Conservation (phyloP, 2,329 filamentous ascomycete genomes). For the Paecilomyces variotii region DNA sequence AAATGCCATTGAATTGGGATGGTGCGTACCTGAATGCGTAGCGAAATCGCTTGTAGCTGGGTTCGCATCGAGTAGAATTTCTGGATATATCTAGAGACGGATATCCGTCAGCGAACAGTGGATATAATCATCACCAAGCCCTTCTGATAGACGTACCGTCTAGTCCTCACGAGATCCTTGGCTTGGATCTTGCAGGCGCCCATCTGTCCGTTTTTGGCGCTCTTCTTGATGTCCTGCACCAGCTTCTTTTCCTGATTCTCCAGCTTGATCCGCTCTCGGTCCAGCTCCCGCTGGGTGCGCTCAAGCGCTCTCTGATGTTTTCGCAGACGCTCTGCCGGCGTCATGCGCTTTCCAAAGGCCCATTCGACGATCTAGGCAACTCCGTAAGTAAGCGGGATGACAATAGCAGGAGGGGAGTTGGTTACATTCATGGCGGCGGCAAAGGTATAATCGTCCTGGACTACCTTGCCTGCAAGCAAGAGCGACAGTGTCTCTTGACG, state of each 20-base stretch:
- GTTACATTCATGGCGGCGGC: conserved; percentile 33
- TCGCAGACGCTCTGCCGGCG: conserved; percentile 60
- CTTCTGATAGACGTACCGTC: conserved; percentile 47
- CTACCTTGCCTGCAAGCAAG: not conserved
- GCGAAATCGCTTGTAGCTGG: conserved; percentile 88
- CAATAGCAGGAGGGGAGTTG: not conserved
- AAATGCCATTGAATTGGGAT: not conserved
- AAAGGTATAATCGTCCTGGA: not conserved
- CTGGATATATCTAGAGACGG: conserved; percentile 68
- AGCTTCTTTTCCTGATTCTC: conserved; percentile 99
- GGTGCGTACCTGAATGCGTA: conserved; percentile 73
- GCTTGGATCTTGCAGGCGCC: conserved; percentile 98
- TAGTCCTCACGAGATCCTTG: conserved; percentile 88
- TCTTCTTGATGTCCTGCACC: conserved; percentile 93
- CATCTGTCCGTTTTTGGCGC: conserved; percentile 95
- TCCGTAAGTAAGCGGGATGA: conserved; percentile 11
- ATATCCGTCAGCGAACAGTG: not conserved
- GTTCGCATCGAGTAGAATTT: conserved; percentile 99
- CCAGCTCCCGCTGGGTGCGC: conserved; percentile 92
- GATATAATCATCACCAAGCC: not conserved
- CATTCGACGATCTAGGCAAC: conserved; percentile 81
- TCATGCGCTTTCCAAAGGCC: conserved; percentile 99
- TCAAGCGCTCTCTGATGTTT: conserved; percentile 91
- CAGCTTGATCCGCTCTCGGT: conserved; percentile 88
- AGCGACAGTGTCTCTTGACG: too few relatives aligned